Evolutionary conservation across 2,329 filamentous ascomycete species (phyloP).

Genomic region (Pseudogymnoascus verrucosus): DNA sequence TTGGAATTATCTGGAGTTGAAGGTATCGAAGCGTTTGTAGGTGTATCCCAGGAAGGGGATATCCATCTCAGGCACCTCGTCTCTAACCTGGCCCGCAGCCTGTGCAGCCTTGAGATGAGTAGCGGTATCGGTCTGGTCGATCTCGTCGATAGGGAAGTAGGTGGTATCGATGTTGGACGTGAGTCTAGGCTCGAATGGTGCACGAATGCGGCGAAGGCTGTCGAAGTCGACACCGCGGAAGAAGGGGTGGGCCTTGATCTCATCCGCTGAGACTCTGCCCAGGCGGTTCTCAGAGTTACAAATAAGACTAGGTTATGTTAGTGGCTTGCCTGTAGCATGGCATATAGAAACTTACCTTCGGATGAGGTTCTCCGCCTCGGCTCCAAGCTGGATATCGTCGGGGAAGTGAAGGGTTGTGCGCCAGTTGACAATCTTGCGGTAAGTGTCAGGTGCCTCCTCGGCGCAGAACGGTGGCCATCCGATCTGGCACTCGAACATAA

Average conservation of each 20-base stretch:
- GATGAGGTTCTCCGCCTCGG: conserved; percentile 86
- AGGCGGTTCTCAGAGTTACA: conserved; percentile 91
- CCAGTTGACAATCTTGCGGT: conserved; percentile 99
- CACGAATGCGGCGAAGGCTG: conserved; percentile 81
- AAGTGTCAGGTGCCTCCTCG: conserved; percentile 94
- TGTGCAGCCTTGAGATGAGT: conserved; percentile 72
- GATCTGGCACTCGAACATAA: conserved; percentile 99
- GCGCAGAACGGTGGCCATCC: conserved; percentile 99
- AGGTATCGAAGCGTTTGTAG: conserved; percentile 83
- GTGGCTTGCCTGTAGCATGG: neutral
- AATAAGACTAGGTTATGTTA: conserved; percentile 57
- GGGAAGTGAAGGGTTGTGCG: conserved; percentile 92
- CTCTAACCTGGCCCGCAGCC: conserved; percentile 50
- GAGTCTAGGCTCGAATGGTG: conserved; percentile 90
- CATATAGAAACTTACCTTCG: conserved; percentile 56
- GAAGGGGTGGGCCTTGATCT: conserved; percentile 91
- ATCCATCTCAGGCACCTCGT: conserved; percentile 88
- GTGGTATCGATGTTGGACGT: conserved; percentile 92
- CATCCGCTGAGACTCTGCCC: conserved; percentile 75
- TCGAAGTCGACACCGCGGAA: conserved; percentile 97
- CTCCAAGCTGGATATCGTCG: conserved; percentile 81
- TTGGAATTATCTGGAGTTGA: neutral
- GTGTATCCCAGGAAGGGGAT: conserved; percentile 94
- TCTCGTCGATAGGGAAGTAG: conserved; percentile 98
- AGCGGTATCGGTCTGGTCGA: conserved; percentile 91